These are phyloP conservation scores for Aaosphaeria pasadenensis DNA, from an alignment of 2,329 filamentous ascomycete species.

Conservation along the genomic window DNA sequence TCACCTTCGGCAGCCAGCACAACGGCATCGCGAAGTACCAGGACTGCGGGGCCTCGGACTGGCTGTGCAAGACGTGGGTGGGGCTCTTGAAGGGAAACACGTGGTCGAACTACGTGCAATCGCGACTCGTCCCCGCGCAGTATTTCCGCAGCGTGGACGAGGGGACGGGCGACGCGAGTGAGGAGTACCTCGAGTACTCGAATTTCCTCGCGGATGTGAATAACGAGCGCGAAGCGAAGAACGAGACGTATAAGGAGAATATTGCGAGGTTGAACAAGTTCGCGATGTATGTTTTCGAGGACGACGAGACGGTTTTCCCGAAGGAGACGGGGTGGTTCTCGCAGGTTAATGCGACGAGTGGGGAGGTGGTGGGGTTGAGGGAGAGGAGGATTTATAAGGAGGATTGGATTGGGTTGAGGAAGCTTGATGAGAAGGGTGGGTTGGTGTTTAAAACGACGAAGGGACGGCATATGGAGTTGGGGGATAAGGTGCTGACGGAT, in stretches of 20 bases:
- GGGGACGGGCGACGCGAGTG: constrained; percentile 52
- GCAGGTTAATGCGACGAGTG: constrained; percentile 65
- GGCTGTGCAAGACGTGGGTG: constrained; percentile 77
- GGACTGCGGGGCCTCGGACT: constrained; percentile 68
- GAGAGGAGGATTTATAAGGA: constrained; percentile 75
- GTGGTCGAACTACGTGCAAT: constrained; percentile 77
- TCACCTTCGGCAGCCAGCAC: constrained; percentile 89
- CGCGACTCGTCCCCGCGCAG: constrained; percentile 82
- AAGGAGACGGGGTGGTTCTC: constrained; percentile 91
- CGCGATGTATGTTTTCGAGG: constrained; percentile 84
- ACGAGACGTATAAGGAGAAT: constrained; percentile 68
- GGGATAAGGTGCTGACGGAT: constrained; percentile 61
- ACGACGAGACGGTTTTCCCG: constrained; percentile 82
- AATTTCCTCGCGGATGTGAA: constrained; percentile 96
- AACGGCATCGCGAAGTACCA: constrained; percentile 87
- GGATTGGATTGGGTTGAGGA: constrained; percentile 87
- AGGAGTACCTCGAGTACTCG: constrained; percentile 72
- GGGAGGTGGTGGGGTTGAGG: constrained; percentile 62
- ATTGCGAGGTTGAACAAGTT: constrained; percentile 70
- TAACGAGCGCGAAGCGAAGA: constrained; percentile 84
- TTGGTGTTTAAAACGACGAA: constrained; percentile 70
- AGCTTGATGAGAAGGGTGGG: constrained; percentile 73
- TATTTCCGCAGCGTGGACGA: constrained; percentile 75
- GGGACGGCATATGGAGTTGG: constrained; percentile 81
- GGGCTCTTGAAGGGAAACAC: constrained; percentile 75